Base-by-base conservation (phyloP, 495 filamentous ascomycete species). In the Parathielavia appendiculata region DNA sequence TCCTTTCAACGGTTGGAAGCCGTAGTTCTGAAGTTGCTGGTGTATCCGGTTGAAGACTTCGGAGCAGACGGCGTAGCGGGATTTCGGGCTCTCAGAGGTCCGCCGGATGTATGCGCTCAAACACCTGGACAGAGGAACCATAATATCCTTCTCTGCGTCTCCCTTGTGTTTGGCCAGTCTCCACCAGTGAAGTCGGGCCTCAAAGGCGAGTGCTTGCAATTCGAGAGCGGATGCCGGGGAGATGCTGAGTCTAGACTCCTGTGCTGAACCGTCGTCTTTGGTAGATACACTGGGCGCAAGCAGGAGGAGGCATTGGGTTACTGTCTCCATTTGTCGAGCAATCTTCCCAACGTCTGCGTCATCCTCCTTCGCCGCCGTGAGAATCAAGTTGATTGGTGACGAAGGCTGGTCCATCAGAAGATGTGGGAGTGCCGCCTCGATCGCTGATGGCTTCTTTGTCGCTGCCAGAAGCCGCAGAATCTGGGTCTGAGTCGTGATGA, bases 121-220 rank as follows among this genome's bases (percentile, higher is more conserved):
- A 58, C 83, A 92, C 40, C 83, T 81, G 5, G 80, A 73, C 39
- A 92, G 79, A 13, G 90, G 90, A 5, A 83, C 78, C 49, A 86
- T 69, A 51, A 95, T 67, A 30, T 95, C 89, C 65, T 83, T 88
- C 23, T 78, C 78, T 19, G 82, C 68, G 56, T 95, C 80, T 16
- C 79, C 83, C 20, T 82, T 63, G 66, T 93, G 91, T n/a, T 79
- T 77, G 5, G 84, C 82, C 35, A 91, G 50, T 38, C 76, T 82
- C 90, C 90, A 92, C 72, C 86, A 89, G 53, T 81, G 71, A 16
- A 82, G 69, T 8, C 89, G 82, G 35, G 83, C 77, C 50, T 83
- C 79, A 14, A 96, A 73, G 2, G 85, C 88, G 0, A 90, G 62
- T 1, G 80, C 66, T 62, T 95, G 90, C 12, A 95, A 66, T 39